Evolutionary conservation across 2,329 filamentous ascomycete species (phyloP).

Genomic region (Blumeria hordei): DNA sequence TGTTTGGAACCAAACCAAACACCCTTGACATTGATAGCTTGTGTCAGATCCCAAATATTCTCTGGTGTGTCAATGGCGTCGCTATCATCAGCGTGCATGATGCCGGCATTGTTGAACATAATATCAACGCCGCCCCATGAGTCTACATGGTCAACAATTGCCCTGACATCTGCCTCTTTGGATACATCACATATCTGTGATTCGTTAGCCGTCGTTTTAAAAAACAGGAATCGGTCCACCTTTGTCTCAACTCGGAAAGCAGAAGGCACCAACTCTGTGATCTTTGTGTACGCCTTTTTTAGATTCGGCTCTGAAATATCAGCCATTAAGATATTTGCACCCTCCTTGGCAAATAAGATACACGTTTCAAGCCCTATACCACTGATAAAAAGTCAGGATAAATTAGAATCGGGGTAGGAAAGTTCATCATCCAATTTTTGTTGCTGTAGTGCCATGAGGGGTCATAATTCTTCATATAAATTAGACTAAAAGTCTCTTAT

Average conservation of each 20-base stretch:
- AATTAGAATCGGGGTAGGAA: too few relatives aligned
- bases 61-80: conserved; percentile 45
- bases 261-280: conserved; percentile 31
- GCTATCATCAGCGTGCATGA: conserved; percentile 45
- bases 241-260: conserved; percentile 24
- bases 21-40: conserved; percentile 56
- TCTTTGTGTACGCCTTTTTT: conserved; percentile 32
- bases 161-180: conserved; percentile 39
- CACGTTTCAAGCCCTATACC: conserved; percentile 54
- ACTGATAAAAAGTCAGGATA: conserved; percentile 16
- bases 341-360: conserved; percentile 48
- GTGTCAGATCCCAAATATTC: conserved; percentile 54
- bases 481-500: too few relatives aligned
- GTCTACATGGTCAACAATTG: conserved; percentile 36
- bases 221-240: conserved; percentile 4
- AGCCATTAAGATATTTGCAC: conserved; percentile 44
- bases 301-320: conserved; percentile 43
- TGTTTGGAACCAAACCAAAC: conserved; percentile 60
- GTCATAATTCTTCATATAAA: too few relatives aligned
- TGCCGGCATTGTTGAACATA: conserved; percentile 62
- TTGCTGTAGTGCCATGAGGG: too few relatives aligned
- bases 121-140: conserved; percentile 48
- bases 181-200: conserved; percentile 35
- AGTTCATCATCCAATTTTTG: too few relatives aligned
- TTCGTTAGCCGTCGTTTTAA: conserved; percentile 2